Evolutionary conservation across 1,139 yeast species (phyloP).

Genomic region (Geotrichum cucujoidarum): DNA sequence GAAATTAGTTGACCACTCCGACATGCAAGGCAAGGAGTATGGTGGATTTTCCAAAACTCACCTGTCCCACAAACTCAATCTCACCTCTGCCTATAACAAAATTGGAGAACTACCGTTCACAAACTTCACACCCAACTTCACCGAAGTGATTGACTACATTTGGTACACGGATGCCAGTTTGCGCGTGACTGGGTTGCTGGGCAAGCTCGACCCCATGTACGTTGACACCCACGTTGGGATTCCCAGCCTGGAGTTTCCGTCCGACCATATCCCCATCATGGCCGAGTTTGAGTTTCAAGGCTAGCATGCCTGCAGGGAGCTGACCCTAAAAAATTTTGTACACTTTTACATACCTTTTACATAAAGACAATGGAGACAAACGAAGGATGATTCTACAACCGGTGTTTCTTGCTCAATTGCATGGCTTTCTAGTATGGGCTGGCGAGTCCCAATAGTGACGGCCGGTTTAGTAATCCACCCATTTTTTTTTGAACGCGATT

Average conservation of each 20-base stretch:
- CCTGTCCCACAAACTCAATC: constrained; percentile 70
- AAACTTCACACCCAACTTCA: constrained; percentile 87
- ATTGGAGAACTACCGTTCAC: constrained; percentile 92
- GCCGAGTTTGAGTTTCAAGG: constrained; percentile 71
- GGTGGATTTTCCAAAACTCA: constrained; percentile 91
- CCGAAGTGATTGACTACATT: constrained; percentile 89
- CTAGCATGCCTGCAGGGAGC: no score
- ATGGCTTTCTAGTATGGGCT: no score
- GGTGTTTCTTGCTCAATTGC: no score
- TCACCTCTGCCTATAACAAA: constrained; percentile 79
- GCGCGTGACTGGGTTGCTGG: constrained; percentile 79
- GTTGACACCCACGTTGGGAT: constrained; percentile 75
- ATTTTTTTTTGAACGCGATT: no score
- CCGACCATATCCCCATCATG: constrained; percentile 86
- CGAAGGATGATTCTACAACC: no score
- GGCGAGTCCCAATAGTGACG: no score
- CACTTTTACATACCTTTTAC: no score
- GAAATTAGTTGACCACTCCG: constrained; percentile 59
- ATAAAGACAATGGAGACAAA: no score
- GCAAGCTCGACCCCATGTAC: constrained; percentile 76
- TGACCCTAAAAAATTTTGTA: no score
- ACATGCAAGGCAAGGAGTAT: constrained; percentile 80
- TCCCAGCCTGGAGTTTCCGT: constrained; percentile 90
- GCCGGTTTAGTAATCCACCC: no score
- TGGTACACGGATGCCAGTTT: constrained; percentile 84